These are phyloP conservation scores for Talaromyces sp. DNA, from an alignment of 2,329 filamentous ascomycete genomes.

Conservation along the genomic window DNA sequence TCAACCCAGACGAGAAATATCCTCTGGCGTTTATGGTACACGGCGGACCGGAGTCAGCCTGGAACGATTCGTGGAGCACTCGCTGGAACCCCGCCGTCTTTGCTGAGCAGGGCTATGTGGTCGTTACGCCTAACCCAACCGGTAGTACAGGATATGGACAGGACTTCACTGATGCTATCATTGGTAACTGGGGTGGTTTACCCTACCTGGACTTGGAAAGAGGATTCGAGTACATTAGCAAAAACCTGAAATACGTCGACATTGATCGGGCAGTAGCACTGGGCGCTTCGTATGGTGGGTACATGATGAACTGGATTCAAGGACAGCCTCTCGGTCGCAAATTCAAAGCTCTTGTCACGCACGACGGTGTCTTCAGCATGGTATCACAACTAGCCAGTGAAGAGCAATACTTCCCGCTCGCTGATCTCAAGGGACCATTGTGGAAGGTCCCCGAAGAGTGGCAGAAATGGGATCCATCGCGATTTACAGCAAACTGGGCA, in stretches of 20 bases:
- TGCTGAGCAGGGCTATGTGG: slow-evolving; percentile 58
- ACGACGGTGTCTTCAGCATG: slow-evolving; percentile 47
- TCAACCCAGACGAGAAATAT: slow-evolving; percentile 45
- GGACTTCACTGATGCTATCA: slow-evolving; percentile 49
- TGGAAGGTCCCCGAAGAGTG: slow-evolving; percentile 50
- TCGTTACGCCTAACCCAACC: slow-evolving; percentile 56
- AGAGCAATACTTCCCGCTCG: slow-evolving; percentile 53
- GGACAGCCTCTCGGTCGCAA: slow-evolving; percentile 51
- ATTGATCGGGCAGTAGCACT: slow-evolving; percentile 49
- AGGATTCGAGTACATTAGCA: slow-evolving; percentile 49
- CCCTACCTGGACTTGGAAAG: slow-evolving; percentile 54
- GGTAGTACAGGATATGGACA: slow-evolving; percentile 56
- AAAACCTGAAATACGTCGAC: slow-evolving; percentile 50
- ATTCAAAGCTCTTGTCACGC: slow-evolving; percentile 55
- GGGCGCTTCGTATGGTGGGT: slow-evolving; percentile 55
- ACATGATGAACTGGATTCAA: slow-evolving; percentile 57
- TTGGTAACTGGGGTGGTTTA: slow-evolving; percentile 49
- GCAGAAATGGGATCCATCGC: slow-evolving; percentile 55
- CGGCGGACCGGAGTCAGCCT: slow-evolving; percentile 49
- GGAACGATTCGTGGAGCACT: slow-evolving; percentile 52
- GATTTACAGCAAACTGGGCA: slow-evolving; percentile 62
- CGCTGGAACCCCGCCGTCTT: slow-evolving; percentile 54
- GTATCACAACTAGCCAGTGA: slow-evolving; percentile 44
- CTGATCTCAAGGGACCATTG: slow-evolving; percentile 47
- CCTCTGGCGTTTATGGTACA: slow-evolving; percentile 52